Percentiles rank a stretch among this genome's conserved stretches.
Evolutionary conservation across 1,284 basidiomycete species (phyloP).

Genomic region (Cryptococcus sp.): DNA sequence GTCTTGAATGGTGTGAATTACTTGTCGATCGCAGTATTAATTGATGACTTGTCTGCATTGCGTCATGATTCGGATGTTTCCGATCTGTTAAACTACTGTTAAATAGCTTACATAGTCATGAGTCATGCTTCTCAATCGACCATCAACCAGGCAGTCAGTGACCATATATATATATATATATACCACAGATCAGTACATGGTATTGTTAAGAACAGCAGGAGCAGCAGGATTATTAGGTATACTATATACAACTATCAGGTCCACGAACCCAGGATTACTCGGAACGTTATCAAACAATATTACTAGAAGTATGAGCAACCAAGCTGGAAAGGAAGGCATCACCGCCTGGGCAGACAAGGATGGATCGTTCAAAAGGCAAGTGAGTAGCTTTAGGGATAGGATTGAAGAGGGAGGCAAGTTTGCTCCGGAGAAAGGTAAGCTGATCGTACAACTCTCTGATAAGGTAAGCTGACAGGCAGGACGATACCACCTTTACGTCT

Average conservation of each 20-base stretch:
- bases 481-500: constrained; percentile 85
- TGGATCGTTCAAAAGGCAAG: constrained; percentile 75
- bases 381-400: constrained; percentile 66
- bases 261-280: background rate
- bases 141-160: background rate
- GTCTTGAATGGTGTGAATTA: background rate
- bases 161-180: background rate
- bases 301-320: background rate
- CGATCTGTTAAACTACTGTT: background rate
- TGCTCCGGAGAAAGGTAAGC: constrained; percentile 71
- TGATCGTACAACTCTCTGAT: background rate
- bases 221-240: background rate
- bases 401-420: constrained; percentile 72
- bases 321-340: constrained; percentile 50
- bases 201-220: background rate
- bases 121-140: background rate
- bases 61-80: background rate
- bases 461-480: constrained; percentile 48
- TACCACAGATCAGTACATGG: constrained; percentile 30
- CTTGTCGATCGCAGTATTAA: background rate
- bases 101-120: background rate
- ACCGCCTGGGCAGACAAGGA: constrained; percentile 62
- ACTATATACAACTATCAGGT: background rate
- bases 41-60: background rate
- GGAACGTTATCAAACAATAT: background rate